Conservation (phyloP, 2,329 filamentous ascomycete genomes). For the Claviceps pazoutovae region DNA sequence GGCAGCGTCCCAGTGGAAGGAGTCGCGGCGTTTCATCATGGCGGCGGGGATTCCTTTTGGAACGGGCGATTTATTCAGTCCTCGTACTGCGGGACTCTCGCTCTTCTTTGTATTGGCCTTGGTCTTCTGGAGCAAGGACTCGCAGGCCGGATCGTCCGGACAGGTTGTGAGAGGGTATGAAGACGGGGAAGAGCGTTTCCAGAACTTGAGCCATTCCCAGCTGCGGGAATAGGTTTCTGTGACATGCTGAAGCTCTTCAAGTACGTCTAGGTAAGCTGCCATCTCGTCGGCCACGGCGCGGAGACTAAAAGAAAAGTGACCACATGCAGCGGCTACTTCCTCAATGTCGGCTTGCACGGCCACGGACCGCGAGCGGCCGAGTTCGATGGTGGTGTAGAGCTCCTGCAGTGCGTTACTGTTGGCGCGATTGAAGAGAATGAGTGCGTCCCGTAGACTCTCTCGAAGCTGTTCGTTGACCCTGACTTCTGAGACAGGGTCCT, state of each 20-base stretch:
- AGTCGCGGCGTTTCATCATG: conserved; percentile 38
- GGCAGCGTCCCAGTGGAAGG: conserved; percentile 42
- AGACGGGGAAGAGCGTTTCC: conserved; percentile 27
- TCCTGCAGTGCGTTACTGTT: conserved; percentile 62
- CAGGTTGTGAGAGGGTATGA: background rate
- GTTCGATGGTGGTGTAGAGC: conserved; percentile 68
- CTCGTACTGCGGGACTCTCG: conserved; percentile 23
- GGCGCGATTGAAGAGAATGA: conserved; percentile 63
- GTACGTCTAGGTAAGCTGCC: conserved; percentile 63
- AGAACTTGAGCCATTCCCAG: conserved; percentile 82
- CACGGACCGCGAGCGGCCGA: conserved; percentile 52
- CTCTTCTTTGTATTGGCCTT: conserved; percentile 16
- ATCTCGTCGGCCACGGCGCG: conserved; percentile 86
- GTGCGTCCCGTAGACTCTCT: conserved; percentile 65
- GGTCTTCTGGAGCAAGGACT: conserved; percentile 25
- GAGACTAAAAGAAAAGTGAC: conserved; percentile 87
- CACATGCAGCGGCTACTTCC: conserved; percentile 93
- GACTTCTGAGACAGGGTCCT: conserved; percentile 52
- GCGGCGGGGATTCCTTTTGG: conserved; percentile 41
- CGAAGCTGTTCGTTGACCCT: conserved; percentile 67
- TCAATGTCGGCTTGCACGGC: conserved; percentile 86
- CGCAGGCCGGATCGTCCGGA: conserved; percentile 27
- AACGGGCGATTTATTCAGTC: conserved; percentile 36
- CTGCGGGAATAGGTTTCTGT: conserved; percentile 47
- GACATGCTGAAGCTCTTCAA: conserved; percentile 71